A percentile compares a stretch with the other conserved stretches of the same genome.
Conservation (phyloP, 1,284 basidiomycete genomes). For the Trametes versicolor region DNA sequence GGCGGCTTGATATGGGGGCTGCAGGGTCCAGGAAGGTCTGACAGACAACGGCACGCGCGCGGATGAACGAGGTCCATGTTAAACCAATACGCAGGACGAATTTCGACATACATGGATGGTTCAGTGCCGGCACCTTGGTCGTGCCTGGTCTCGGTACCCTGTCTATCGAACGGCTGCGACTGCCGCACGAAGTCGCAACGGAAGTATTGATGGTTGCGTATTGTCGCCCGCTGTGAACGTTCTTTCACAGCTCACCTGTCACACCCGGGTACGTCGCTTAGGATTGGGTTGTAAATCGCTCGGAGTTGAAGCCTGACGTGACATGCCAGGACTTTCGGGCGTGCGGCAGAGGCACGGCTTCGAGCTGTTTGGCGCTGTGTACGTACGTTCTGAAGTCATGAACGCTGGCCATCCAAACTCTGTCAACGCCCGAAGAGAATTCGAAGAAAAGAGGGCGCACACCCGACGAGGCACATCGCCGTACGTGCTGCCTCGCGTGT, state of each 20-base stretch:
- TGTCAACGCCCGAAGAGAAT: background rate
- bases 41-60: constrained; percentile 9
- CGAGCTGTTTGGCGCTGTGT: constrained; percentile 20
- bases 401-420: background rate
- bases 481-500: background rate
- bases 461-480: background rate
- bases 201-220: constrained; percentile 27
- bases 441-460: background rate
- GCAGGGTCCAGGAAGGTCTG: constrained; percentile 10
- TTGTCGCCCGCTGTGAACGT: constrained; percentile 7
- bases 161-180: constrained; percentile 23
- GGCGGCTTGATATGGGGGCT: constrained; percentile 19
- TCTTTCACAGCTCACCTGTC: constrained; percentile 14
- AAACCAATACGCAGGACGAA: constrained; percentile 10
- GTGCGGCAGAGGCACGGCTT: constrained; percentile 6
- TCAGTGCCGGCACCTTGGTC: constrained; percentile 4
- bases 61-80: constrained; percentile 14
- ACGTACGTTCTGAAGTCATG: background rate
- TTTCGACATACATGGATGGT: constrained; percentile 18
- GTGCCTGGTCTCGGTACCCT: constrained; percentile 33
- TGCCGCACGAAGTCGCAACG: constrained; percentile 22
- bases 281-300: constrained; percentile 19
- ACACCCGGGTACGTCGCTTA: constrained; percentile 6
- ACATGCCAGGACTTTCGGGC: background rate
- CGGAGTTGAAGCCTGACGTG: constrained; percentile 7